phyloP scores from a whole-genome alignment of 2,329 filamentous ascomycete genomes.

The Aureobasidium sp. region DNA sequence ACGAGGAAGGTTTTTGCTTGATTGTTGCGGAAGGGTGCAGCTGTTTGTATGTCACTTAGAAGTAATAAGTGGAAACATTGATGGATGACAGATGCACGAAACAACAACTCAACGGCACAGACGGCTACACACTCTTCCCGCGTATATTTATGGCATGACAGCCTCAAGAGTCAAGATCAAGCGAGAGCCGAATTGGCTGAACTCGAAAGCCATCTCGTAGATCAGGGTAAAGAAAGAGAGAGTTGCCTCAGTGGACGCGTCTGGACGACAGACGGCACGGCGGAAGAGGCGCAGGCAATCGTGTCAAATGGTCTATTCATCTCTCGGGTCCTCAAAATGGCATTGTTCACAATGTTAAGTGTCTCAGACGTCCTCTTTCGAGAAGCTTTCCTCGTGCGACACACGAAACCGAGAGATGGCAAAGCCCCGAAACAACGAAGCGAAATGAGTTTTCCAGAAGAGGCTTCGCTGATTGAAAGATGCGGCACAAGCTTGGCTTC shows the following conservation, averaged over 20 bases:
- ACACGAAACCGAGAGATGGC: background rate
- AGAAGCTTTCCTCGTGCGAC: slow-evolving; percentile 4
- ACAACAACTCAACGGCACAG: background rate
- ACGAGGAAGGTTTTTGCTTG: background rate
- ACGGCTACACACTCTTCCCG: background rate
- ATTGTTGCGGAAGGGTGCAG: background rate
- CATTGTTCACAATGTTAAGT: background rate
- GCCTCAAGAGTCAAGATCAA: background rate
- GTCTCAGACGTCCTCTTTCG: slow-evolving; percentile 2
- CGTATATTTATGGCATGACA: background rate
- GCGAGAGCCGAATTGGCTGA: background rate
- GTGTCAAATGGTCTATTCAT: background rate
- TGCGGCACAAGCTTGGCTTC: slow-evolving; percentile 1
- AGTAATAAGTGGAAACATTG: background rate
- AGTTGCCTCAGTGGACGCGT: background rate
- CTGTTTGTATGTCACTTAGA: background rate
- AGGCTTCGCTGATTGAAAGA: slow-evolving; percentile 2
- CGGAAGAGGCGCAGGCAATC: background rate
- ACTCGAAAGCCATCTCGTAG: background rate
- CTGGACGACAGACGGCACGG: background rate
- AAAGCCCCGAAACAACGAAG: background rate
- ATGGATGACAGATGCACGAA: background rate
- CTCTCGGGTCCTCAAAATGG: background rate
- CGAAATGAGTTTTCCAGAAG: slow-evolving; percentile 6
- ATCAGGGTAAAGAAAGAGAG: background rate